Evolutionary conservation across 805 yeast species (phyloP).

Genomic region (Candida odintsovae): DNA sequence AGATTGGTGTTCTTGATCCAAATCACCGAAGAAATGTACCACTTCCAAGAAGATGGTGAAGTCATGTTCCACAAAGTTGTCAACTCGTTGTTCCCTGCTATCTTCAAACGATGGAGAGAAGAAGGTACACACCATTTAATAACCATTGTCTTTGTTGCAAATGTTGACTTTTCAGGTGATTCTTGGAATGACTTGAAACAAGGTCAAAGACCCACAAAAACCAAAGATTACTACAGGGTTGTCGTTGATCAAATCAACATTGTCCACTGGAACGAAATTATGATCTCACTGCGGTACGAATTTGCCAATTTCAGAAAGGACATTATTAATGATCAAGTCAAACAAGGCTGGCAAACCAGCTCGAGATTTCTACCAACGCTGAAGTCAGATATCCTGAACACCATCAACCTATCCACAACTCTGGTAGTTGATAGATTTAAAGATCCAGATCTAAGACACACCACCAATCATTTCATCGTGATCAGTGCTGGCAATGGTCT

Average conservation of each 20-base stretch:
- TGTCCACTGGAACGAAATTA: conserved; percentile 83
- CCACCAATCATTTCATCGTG: conserved; percentile 84
- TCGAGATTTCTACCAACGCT: conserved; percentile 72
- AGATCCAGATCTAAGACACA: conserved; percentile 82
- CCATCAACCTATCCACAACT: conserved; percentile 78
- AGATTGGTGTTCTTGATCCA: conserved; percentile 78
- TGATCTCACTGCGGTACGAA: conserved; percentile 80
- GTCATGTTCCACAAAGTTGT: conserved; percentile 88
- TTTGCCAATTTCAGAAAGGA: conserved; percentile 78
- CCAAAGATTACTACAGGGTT: conserved; percentile 80
- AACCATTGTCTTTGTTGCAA: conserved; percentile 80
- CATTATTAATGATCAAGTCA: conserved; percentile 43
- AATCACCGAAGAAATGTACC: conserved; percentile 95
- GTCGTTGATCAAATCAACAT: conserved; percentile 94
- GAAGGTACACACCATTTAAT: conserved; percentile 86
- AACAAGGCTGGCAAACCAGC: conserved; percentile 28
- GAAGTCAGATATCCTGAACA: conserved; percentile 85
- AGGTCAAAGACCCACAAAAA: conserved; percentile 65
- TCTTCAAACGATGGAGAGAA: conserved; percentile 82
- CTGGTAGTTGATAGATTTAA: conserved; percentile 70
- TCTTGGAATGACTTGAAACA: conserved; percentile 55
- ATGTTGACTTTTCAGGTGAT: conserved; percentile 50
- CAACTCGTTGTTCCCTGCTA: conserved; percentile 85
- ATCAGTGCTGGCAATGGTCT: conserved; percentile 92
- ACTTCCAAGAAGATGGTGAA: conserved; percentile 94